Evolutionary conservation across 768 basidiomycete genomes (phyloP), one percentile per base, ranked within the genome.

Genomic region (Exsudoporus frostii): DNA sequence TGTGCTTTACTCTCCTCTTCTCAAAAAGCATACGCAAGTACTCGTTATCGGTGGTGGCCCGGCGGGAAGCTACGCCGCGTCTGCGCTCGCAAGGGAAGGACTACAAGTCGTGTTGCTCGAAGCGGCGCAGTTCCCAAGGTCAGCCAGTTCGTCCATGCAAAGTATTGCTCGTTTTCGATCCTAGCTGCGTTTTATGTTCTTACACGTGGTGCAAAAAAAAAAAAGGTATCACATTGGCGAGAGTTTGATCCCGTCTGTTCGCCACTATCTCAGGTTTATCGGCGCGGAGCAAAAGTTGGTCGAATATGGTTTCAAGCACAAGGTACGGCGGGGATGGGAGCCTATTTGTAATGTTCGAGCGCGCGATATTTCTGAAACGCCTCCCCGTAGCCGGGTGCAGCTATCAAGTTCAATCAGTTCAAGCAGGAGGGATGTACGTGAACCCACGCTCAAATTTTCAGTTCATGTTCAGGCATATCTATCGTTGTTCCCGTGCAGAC

Each of bases 41-140:
- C 75, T 80, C 37, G 77, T 85, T 30, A 67, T 85, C 13, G 83
- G 83, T 10, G 83, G 84, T 45, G 84, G 83, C 15, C 84, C 84
- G 1, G 79, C 74, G 7, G 84, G 84, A 27, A 76, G 75, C 55
- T 84, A 78, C 54, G 69, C 80, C n/a, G 81, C 83, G 2, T 65
- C 80, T 6, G 75, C 73, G 27, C 74, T 85, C 6, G 79, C 79
- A 10, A 68, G 76, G n/a, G 84, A 85, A 61, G 82, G 82, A 4
- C 60, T 81, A 42, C 74, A 82, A 39, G 85, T 86, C 24, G 76
- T 79, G 15, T 55, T 84, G 45, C 65, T 85, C 20, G 84, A 86
- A 61, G 73, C 78, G 15, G 72, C 74, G 20, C 73, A 77, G 41
- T 84, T 83, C 58, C 84, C 84, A 37, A 70, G 84, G 79, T n/a